Evolutionary conservation across 371 early-diverging fungal genomes (phyloP), one percentile per base, ranked within the genome.

Genomic region (Sporodiniella umbellata): DNA sequence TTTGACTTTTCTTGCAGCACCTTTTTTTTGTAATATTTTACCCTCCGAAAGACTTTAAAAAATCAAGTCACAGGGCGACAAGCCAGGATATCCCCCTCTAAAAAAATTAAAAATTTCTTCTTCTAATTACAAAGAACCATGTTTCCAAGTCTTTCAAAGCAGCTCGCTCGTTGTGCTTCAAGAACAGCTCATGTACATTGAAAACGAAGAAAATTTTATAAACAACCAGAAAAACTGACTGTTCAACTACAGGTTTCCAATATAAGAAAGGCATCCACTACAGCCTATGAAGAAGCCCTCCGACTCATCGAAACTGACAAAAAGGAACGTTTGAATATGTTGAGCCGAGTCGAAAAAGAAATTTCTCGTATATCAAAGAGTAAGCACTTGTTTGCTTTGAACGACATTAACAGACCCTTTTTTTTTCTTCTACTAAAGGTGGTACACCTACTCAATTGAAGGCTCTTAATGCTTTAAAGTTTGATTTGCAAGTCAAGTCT

Each of bases 241-340:
- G n/a, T 7, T 1, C 21, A 40, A 40, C 1, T 31, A 14, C 50
- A 57, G 57, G 47, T 22, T 10, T 4, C 28, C n/a, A 28, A 23
- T 44, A 39, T 47, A 55, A 58, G 66, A 40, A 26, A 53, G 24
- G 55, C 58, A 48, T 60, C 61, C 28, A 52, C 58, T n/a, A 74
- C 77, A 8, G 86, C 89, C 15, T 90, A 84, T 58, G 87, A 87
- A 40, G 86, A 88, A 62, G 90, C 90, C 2, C 59, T 90, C n/a
- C 80, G 81, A 64, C 61, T 86, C 44, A 87, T 90, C 42, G 68
- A 77, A 37, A 59, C 66, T n/a, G 87, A 88, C 60, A 81, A 79
- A 60, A 58, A 69, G 28, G 76, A 75, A 48, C 77, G 84, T 51
- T 45, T 83, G 21, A 60, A 68, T 18, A 75, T 87, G 69, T 68